A percentile compares a stretch with the other conserved stretches of the same genome.
Evolutionary conservation across 2,329 filamentous ascomycete species (phyloP).

Genomic region (Curvularia lunata): DNA sequence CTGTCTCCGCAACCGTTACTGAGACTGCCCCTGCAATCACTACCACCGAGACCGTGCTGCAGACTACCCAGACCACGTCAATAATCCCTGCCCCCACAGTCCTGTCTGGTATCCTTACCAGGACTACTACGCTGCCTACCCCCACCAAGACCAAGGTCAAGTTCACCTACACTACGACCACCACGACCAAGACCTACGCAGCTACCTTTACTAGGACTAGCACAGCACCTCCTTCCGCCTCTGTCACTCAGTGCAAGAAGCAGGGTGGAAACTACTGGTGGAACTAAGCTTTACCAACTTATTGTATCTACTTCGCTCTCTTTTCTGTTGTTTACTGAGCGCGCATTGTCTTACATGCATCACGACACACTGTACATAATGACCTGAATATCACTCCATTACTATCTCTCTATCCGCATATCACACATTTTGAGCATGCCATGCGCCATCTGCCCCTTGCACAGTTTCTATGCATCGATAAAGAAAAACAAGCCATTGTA

Average conservation of each 20-base stretch:
- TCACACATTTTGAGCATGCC: not conserved
- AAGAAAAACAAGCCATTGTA: not conserved
- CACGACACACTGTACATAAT: conserved; percentile 4
- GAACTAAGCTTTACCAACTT: not conserved
- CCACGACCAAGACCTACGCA: conserved; percentile 44
- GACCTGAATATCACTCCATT: not conserved
- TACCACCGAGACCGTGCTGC: conserved; percentile 36
- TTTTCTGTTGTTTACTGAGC: conserved; percentile 1
- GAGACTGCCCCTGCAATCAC: conserved; percentile 38
- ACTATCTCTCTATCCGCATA: not conserved
- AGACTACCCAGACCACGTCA: conserved; percentile 32
- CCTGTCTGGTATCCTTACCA: conserved; percentile 42
- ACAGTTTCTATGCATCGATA: not conserved
- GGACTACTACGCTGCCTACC: conserved; percentile 46
- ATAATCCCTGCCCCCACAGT: conserved; percentile 47
- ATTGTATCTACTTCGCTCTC: not conserved
- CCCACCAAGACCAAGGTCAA: conserved; percentile 43
- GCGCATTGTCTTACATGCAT: conserved; percentile 1
- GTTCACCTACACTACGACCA: conserved; percentile 37
- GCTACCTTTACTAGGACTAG: conserved; percentile 44
- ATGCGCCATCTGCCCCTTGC: not conserved
- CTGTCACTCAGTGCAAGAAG: conserved; percentile 43
- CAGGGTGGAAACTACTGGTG: conserved; percentile 41
- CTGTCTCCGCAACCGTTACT: conserved; percentile 42
- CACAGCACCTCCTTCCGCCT: conserved; percentile 46